Evolutionary conservation across 2,329 filamentous ascomycete genomes (phyloP).

Genomic region (Arthrocladium fulminans): DNA sequence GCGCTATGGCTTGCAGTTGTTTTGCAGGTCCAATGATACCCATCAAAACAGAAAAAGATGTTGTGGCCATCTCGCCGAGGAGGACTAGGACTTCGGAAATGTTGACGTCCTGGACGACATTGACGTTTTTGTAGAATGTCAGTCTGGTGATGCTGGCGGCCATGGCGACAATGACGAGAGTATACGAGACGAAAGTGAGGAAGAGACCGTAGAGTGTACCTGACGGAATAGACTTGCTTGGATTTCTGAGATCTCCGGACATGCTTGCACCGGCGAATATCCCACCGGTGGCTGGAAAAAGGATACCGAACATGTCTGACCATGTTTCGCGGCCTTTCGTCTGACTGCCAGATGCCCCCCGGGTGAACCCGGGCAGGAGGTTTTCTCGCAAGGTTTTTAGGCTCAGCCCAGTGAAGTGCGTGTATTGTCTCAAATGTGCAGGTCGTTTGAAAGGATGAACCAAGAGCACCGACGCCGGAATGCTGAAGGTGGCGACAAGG

Average conservation of each 20-base stretch:
- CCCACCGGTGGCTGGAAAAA: slow-evolving; percentile 63
- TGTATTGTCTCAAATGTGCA: slow-evolving; percentile 39
- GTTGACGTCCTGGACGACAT: slow-evolving; percentile 74
- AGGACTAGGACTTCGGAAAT: slow-evolving; percentile 65
- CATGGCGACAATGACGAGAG: slow-evolving; percentile 68
- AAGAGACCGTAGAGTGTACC: slow-evolving; percentile 72
- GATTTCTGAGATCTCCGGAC: slow-evolving; percentile 76
- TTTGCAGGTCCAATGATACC: slow-evolving; percentile 79
- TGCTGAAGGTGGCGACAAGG: slow-evolving; percentile 65
- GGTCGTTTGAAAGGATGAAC: slow-evolving; percentile 58
- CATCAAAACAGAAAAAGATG: slow-evolving; percentile 80
- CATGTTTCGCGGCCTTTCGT: slow-evolving; percentile 60
- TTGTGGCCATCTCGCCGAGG: slow-evolving; percentile 71
- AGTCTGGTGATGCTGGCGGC: slow-evolving; percentile 64
- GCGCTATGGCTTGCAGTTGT: slow-evolving; percentile 70
- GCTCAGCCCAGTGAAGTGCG: slow-evolving; percentile 72
- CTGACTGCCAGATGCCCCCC: slow-evolving; percentile 53
- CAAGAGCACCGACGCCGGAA: slow-evolving; percentile 67
- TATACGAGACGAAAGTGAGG: slow-evolving; percentile 67
- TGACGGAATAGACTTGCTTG: slow-evolving; percentile 73
- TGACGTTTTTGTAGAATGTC: slow-evolving; percentile 65
- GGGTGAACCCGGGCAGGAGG: slow-evolving; percentile 57
- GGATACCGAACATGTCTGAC: slow-evolving; percentile 73
- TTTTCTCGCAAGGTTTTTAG: slow-evolving; percentile 63
- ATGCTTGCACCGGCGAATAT: slow-evolving; percentile 70